Base-by-base conservation (phyloP, 768 basidiomycete genomes). In the Rhizopogon vinicolor region DNA sequence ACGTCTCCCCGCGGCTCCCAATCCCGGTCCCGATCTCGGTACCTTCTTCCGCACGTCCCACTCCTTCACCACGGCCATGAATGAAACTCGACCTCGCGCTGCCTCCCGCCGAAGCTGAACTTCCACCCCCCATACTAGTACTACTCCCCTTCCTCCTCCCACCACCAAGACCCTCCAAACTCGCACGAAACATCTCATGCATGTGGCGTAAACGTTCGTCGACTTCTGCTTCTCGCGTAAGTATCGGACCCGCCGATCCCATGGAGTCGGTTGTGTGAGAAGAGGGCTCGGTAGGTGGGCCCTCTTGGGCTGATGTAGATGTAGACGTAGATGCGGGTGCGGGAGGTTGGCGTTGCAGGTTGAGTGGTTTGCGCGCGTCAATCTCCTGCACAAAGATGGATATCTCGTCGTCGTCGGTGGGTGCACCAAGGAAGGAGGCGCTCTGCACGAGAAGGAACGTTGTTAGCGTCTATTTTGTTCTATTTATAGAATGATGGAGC, bases 301-400 rank as follows among this genome's bases (percentile, higher is more conserved):
- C 48, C 14, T 49, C 25, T 25, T 25, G 25, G 25, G 25, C 25
- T 25, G 25, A 35, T 2, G 14, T 25, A 25, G 35, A 16, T 5
- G 35, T 35, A 1, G 33, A 16, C n/a, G 46, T 60, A 6, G 55
- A 63, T 37, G 62, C 61, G 35, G 35, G 12, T 13, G 10, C 10
- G 35, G 7, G 50, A 45, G 31, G 53, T 43, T 41, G 33, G 13
- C 48, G 48, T 49, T 49, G 48, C 5, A 22, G 5, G 5, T 49
- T 49, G 7, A 91, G 72, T 3, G 89, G 88, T 62, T 83, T 85
- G 25, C 86, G 77, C 25, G 80, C 72, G 61, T 89, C 89, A 49
- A 89, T 89, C 45, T 90, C 86, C 63, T 86, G 84, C 41, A 91
- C 85, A 61, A 91, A 91, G 12, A 79, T 74, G 5, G 88, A 89